Percentiles rank a stretch among this genome's conserved stretches.
These are phyloP conservation scores for Meira nashicola DNA, from an alignment of 1,284 basidiomycete species.

Conservation along the genomic window DNA sequence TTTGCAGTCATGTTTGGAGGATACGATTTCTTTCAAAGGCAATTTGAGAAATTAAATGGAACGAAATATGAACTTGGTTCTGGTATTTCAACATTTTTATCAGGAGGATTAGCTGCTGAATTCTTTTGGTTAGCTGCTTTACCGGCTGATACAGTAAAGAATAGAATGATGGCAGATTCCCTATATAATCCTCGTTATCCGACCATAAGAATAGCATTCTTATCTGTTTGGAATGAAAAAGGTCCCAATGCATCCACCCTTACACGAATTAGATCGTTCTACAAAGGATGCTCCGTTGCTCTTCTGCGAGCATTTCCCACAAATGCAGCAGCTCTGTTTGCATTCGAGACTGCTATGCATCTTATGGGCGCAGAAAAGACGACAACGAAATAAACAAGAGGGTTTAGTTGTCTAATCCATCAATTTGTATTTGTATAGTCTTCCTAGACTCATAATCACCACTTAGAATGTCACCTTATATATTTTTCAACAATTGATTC, in stretches of 20 bases:
- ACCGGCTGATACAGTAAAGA: conserved; percentile 70
- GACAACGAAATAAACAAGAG: background rate
- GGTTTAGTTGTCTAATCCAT: background rate
- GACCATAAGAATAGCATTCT: conserved; percentile 22
- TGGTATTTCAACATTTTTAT: conserved; percentile 65
- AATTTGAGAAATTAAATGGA: conserved; percentile 25
- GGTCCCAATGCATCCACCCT: conserved; percentile 15
- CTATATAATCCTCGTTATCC: conserved; percentile 58
- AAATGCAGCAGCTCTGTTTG: conserved; percentile 44
- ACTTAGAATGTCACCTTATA: background rate
- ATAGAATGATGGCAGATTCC: conserved; percentile 55
- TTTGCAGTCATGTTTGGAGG: conserved; percentile 49
- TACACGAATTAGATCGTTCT: conserved; percentile 23
- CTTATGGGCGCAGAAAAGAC: conserved; percentile 43
- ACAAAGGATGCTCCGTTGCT: conserved; percentile 43
- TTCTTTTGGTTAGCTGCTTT: conserved; percentile 62
- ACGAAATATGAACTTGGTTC: conserved; percentile 59
- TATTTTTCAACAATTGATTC: background rate
- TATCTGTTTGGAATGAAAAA: conserved; percentile 27
- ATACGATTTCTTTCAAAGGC: conserved; percentile 47
- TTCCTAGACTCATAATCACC: background rate
- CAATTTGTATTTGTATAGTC: background rate
- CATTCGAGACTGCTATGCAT: conserved; percentile 46
- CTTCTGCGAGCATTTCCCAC: conserved; percentile 47
- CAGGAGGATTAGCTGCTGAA: conserved; percentile 57